Percentiles rank a stretch among this genome's conserved stretches.
These are phyloP conservation scores for Perilla frutescens DNA, from an alignment of 257 asterid genomes.

Conservation along the genomic window DNA sequence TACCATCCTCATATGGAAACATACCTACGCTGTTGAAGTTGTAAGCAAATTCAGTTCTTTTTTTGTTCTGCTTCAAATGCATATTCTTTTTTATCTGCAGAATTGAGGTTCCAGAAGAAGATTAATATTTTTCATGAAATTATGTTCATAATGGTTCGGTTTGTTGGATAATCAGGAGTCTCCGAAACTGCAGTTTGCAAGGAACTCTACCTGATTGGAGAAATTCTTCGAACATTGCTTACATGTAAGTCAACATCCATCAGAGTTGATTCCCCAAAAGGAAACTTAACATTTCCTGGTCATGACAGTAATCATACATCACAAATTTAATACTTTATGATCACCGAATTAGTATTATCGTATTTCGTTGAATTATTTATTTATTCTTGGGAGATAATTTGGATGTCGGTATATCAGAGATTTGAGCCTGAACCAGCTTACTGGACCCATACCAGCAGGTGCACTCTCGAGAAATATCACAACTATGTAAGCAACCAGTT, in stretches of 20 bases:
- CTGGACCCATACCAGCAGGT: constrained; percentile 72
- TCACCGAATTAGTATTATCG: neutral
- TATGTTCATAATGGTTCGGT: constrained; percentile 23
- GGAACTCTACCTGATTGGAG: constrained; percentile 88
- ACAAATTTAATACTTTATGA: neutral
- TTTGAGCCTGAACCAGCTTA: constrained; percentile 79
- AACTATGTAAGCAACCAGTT: constrained; percentile 69
- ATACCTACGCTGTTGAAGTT: constrained; percentile 73
- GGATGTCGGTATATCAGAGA: constrained; percentile 58
- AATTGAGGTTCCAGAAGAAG: constrained; percentile 14
- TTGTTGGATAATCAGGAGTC: constrained; percentile 73
- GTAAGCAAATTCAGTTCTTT: constrained; percentile 54
- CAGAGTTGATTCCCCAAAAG: constrained; percentile 2
- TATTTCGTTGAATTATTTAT: neutral
- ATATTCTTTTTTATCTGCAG: neutral
- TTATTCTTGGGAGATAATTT: constrained; percentile 28
- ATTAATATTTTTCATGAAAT: constrained; percentile 13
- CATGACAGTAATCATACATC: neutral
- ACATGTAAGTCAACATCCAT: constrained; percentile 61
- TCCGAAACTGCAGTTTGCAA: constrained; percentile 89
- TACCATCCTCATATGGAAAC: constrained; percentile 77
- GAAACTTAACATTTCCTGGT: neutral
- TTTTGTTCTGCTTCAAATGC: constrained; percentile 21
- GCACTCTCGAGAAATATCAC: constrained; percentile 69
- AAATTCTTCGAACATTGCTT: constrained; percentile 63